Evolutionary conservation across 1,284 basidiomycete species (phyloP).

Genomic region (Termitomyces sp.): DNA sequence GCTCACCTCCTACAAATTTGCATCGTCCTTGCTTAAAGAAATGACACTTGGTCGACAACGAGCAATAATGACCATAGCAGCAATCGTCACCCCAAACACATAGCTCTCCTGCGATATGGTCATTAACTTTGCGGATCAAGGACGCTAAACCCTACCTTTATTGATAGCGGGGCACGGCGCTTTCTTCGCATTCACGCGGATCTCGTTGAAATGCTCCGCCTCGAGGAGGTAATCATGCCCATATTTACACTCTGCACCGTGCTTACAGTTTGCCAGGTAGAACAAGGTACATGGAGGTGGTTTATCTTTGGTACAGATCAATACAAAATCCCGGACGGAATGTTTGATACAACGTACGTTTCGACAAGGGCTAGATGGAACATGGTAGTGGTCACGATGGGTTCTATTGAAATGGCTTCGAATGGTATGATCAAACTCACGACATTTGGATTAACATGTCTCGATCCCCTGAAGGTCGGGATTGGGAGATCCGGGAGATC

Average conservation of each 20-base stretch:
- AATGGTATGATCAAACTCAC: conserved; percentile 32
- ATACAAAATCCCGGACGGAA: conserved; percentile 13
- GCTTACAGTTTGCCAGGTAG: conserved; percentile 54
- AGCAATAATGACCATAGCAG: conserved; percentile 57
- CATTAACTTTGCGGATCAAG: conserved; percentile 4
- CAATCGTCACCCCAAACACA: conserved; percentile 56
- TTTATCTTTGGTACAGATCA: conserved; percentile 35
- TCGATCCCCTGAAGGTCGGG: conserved; percentile 29
- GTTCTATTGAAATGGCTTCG: conserved; percentile 10
- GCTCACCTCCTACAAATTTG: conserved; percentile 53
- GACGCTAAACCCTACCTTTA: conserved; percentile 31
- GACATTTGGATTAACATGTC: conserved; percentile 44
- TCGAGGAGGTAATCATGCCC: conserved; percentile 53
- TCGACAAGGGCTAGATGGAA: conserved; percentile 43
- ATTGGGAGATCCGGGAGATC: conserved; percentile 21
- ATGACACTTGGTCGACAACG: conserved; percentile 41
- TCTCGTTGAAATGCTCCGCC: conserved; percentile 43
- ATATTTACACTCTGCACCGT: conserved; percentile 50
- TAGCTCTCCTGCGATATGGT: conserved; percentile 34
- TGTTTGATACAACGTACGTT: conserved; percentile 38
- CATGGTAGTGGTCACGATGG: conserved; percentile 11
- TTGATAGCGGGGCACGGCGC: conserved; percentile 54
- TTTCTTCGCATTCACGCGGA: conserved; percentile 50
- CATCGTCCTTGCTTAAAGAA: conserved; percentile 50
- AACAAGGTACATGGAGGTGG: conserved; percentile 60